Conservation (phyloP, 2,329 filamentous ascomycete species). For the Aspergillus sclerotialis region DNA sequence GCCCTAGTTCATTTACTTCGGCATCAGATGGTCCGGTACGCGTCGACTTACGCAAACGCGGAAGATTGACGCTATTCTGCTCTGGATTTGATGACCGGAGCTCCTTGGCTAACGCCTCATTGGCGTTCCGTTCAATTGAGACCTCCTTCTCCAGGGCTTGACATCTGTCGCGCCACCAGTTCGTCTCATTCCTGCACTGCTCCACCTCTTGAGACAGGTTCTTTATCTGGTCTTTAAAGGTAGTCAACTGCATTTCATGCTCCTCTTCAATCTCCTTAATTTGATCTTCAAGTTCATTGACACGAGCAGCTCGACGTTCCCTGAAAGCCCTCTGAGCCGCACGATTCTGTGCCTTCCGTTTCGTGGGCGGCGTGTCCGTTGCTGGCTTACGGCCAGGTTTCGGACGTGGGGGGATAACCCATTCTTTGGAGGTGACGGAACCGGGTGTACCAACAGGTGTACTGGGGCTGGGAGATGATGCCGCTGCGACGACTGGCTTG, state of each 20-base stretch:
- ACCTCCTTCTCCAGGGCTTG: constrained; percentile 58
- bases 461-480: constrained; percentile 31
- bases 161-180: constrained; percentile 47
- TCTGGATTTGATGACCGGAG: constrained; percentile 26
- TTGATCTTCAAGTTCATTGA: constrained; percentile 58
- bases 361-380: constrained; percentile 85
- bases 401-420: constrained; percentile 74
- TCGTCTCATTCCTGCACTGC: constrained; percentile 50
- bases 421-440: constrained; percentile 72
- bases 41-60: constrained; percentile 18
- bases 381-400: constrained; percentile 92
- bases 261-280: constrained; percentile 43
- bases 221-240: constrained; percentile 49
- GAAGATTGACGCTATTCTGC: constrained; percentile 28
- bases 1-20: neutral
- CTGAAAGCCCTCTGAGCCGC: constrained; percentile 86
- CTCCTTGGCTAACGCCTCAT: constrained; percentile 37
- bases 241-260: constrained; percentile 37
- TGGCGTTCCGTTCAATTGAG: constrained; percentile 35
- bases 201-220: constrained; percentile 60
- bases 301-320: constrained; percentile 75
- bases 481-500: constrained; percentile 31
- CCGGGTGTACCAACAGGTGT: constrained; percentile 34
- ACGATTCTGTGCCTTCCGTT: constrained; percentile 90
- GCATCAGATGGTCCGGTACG: neutral